phyloP scores from a whole-genome alignment of 768 basidiomycete genomes.

The Hygrophorus russula region DNA sequence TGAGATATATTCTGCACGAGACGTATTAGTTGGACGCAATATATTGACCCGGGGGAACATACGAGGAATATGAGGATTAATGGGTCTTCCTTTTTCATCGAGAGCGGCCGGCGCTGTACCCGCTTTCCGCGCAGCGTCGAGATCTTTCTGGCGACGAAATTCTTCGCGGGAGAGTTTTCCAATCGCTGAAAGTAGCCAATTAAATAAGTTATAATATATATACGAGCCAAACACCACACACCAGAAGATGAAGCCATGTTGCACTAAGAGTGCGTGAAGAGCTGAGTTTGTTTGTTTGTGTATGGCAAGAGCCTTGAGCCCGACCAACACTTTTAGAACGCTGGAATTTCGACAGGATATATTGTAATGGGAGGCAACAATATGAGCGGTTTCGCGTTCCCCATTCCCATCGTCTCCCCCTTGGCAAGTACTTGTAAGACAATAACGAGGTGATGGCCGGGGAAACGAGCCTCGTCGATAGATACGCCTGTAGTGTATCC shows the following conservation, averaged over 20 bases:
- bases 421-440: no score
- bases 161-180: slow-evolving; percentile 93
- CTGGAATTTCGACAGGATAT: not conserved
- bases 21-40: slow-evolving; percentile 1
- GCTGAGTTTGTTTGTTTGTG: no score
- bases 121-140: slow-evolving; percentile 96
- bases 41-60: slow-evolving; percentile 17
- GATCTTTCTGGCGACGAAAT: slow-evolving; percentile 89
- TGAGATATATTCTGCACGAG: slow-evolving; percentile 85
- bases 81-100: slow-evolving; percentile 89
- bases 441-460: no score
- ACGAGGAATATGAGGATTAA: slow-evolving; percentile 99
- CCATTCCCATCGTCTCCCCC: no score
- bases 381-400: no score
- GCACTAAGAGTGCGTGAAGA: not conserved
- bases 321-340: no score
- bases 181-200: slow-evolving; percentile 23
- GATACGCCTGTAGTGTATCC: no score
- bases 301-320: no score
- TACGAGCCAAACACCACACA: not conserved
- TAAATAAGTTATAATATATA: not conserved
- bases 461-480: no score
- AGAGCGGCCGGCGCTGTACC: slow-evolving; percentile 95
- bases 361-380: no score
- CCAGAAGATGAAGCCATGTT: slow-evolving; percentile 4